A percentile compares a stretch with the other conserved stretches of the same genome.
phyloP scores from a whole-genome alignment of 108 stramenopile species.

The Conticribra weissflogii region DNA sequence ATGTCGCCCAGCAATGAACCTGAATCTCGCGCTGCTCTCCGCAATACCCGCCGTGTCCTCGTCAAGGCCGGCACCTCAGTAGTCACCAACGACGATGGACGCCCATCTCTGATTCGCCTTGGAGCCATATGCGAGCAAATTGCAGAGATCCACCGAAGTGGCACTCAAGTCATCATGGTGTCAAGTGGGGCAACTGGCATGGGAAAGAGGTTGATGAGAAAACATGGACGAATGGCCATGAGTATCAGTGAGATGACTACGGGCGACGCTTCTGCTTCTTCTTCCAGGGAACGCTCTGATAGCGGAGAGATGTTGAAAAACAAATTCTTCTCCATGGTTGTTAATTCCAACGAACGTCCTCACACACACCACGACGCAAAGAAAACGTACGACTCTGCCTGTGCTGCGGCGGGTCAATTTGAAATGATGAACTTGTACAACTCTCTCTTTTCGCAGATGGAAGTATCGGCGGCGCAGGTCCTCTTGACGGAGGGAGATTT shows the following conservation, averaged over 20 bases:
- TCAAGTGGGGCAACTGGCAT: conserved; percentile 84
- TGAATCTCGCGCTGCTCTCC: conserved; percentile 58
- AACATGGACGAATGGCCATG: conserved; percentile 71
- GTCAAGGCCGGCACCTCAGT: conserved; percentile 92
- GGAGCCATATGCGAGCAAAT: conserved; percentile 91
- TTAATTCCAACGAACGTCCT: conserved; percentile 52
- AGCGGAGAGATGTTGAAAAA: conserved; percentile 18
- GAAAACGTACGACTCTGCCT: conserved; percentile 89
- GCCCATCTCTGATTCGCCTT: conserved; percentile 86
- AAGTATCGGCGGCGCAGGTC: conserved; percentile 88
- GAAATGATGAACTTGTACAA: conserved; percentile 97
- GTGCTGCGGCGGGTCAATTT: conserved; percentile 98
- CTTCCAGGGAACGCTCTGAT: conserved; percentile 8
- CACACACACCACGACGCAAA: conserved; percentile 72
- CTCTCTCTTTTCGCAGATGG: conserved; percentile 85
- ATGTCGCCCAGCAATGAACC: no score
- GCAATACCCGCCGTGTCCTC: conserved; percentile 74
- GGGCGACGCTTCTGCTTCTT: background rate
- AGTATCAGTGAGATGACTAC: conserved; percentile 58
- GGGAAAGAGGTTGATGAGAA: conserved; percentile 81
- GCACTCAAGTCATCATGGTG: conserved; percentile 84
- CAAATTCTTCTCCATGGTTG: conserved; percentile 50
- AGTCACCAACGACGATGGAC: conserved; percentile 88
- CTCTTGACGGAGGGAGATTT: conserved; percentile 93
- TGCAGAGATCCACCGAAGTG: conserved; percentile 73